Base-by-base conservation (phyloP, 2,329 filamentous ascomycete species). In the Phialophora tarda region DNA sequence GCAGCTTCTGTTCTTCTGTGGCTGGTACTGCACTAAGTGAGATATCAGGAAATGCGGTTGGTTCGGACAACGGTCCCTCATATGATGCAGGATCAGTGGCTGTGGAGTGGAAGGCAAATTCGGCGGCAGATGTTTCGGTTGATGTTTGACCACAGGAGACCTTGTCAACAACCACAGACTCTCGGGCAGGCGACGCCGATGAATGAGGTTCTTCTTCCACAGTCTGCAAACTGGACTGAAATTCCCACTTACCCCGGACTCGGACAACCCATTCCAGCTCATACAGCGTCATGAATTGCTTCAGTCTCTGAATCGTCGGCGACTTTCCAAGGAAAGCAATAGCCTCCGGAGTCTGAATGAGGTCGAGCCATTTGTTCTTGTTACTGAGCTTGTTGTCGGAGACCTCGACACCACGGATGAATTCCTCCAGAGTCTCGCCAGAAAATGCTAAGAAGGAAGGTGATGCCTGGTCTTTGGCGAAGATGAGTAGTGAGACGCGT, bases 211-310 rank as follows among this genome's bases (percentile, higher is more conserved):
- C 17, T 6, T 41, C 38, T n/a, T 41, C 38, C 4, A 41, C 12
- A 2, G 38, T 41, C 38, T 41, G 38, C 17, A 17, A 14, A 41
- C 17, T 41, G 12, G 38, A 41, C 38, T 41, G 38, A 41, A 23
- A 50, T 1, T 23, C n/a, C 58, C 44, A 60, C 10, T 24, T 60
- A 26, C 58, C 58, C 10, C 26, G 23, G 7, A 60, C 44, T 34
- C 58, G 58, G 32, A 60, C 58, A 32, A 51, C 41, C 58, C 58
- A 60, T 30, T 60, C 58, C 23, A 60, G 58, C 30, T 8, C 26
- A 38, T 51, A 28, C 28, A 23, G 14, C 6, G 30, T 12, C 58
- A 60, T 60, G 44, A 60, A 60, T 4, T 34, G 26, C 24, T 51
- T 50, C 47, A 60, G 30, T 34, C 4, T 51, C 17, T 14, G 11